A percentile compares a stretch with the other conserved stretches of the same genome.
phyloP scores from a whole-genome alignment of 169 alveolate genomes.

The Cryptosporidium ryanae region DNA sequence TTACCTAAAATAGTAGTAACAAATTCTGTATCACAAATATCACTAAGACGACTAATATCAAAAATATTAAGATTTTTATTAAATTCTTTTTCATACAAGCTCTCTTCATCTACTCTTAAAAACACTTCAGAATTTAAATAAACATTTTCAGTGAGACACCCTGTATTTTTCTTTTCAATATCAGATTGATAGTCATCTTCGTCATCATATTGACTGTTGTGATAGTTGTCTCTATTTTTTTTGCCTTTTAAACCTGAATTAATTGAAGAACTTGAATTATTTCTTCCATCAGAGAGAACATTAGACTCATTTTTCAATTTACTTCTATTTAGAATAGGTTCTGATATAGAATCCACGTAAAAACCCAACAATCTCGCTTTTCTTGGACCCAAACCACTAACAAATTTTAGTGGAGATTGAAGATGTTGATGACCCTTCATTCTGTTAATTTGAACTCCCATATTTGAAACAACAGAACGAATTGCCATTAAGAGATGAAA shows the following conservation, averaged over 20 bases:
- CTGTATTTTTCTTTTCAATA: not conserved
- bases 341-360: constrained; percentile 33
- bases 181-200: constrained; percentile 58
- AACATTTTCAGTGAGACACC: constrained; percentile 53
- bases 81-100: constrained; percentile 36
- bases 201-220: constrained; percentile 7
- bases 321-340: constrained; percentile 11
- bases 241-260: not conserved
- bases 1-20: constrained; percentile 62
- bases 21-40: constrained; percentile 34
- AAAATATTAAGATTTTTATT: constrained; percentile 42
- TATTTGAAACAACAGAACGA: constrained; percentile 78
- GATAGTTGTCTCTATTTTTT: not conserved
- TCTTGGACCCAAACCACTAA: constrained; percentile 87
- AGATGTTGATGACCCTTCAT: constrained; percentile 81
- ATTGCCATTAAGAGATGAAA: constrained; percentile 76
- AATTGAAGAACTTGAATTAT: not conserved
- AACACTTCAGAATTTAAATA: constrained; percentile 32
- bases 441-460: constrained; percentile 84
- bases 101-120: constrained; percentile 60
- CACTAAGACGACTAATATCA: constrained; percentile 56
- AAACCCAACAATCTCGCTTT: constrained; percentile 79
- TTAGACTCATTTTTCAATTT: constrained; percentile 16
- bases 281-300: not conserved
- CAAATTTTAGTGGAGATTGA: constrained; percentile 80